Base-by-base conservation (phyloP, 2,329 filamentous ascomycete genomes). In the Fusarium protoensiforme region DNA sequence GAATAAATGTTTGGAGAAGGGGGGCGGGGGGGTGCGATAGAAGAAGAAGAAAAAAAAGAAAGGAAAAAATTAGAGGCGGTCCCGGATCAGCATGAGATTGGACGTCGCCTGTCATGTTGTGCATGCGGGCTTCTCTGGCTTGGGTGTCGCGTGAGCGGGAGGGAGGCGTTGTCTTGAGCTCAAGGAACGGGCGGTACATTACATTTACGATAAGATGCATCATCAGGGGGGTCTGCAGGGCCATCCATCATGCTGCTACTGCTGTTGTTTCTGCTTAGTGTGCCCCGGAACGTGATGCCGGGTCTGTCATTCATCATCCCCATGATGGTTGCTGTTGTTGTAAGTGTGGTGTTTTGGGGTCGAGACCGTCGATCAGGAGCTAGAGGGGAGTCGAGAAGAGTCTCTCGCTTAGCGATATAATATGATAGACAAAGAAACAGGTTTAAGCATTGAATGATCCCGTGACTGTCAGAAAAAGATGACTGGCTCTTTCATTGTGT, bases 241-340 rank as follows among this genome's bases (percentile, higher is more conserved):
- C n/a, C 20, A 24, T 24, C 41, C 22, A 46, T 46, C 7, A 24
- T 46, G 41, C 27, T 29, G 27, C 5, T 27, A 7, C 35, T 36
- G 35, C 14, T 18, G 8, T n/a, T n/a, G n/a, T n/a, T n/a, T n/a
- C 10, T 46, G 41, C 9, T 48, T 29, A 13, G 54, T 69, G 65
- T 72, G 69, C 53, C 71, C 61, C 62, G 71, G 69, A 62, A 61
- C 33, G 18, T 9, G 43, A 57, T 39, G 43, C 70, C 69, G 69
- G 66, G 31, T n/a, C 48, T 64, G 13, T 31, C 24, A 33, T 41
- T 22, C 14, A 36, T 48, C 18, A 24, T 46, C 13, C 22, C 20
- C 41, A 51, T 61, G 16, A 60, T 43, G 29, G 27, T 24, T 22
- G 35, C 24, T 38, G 20, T n/a, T 43, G 29, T 27, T 39, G 36